phyloP scores from a whole-genome alignment of 805 yeast species.

The Dipodascus geniculatus region DNA sequence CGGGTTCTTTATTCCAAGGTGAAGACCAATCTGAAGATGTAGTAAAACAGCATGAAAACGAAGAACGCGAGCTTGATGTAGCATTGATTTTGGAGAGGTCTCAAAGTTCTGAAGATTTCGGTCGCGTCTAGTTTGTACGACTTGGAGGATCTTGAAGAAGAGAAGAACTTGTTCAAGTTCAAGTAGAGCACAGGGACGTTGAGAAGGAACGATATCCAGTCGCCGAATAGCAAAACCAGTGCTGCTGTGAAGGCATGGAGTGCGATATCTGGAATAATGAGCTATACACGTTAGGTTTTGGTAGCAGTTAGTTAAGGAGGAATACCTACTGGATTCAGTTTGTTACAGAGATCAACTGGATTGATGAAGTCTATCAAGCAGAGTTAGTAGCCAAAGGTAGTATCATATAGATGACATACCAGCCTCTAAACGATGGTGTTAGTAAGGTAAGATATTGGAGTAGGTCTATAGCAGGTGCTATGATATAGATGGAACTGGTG shows the following conservation, averaged over 20 bases:
- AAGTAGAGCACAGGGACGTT: slow-evolving; percentile 76
- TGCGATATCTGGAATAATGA: slow-evolving; percentile 82
- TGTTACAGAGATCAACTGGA: slow-evolving; percentile 92
- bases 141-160: slow-evolving; percentile 39
- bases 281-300: slow-evolving; percentile 14
- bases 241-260: slow-evolving; percentile 55
- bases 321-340: slow-evolving; percentile 47
- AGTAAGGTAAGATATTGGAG: no score
- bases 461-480: no score
- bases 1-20: background rate
- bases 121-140: slow-evolving; percentile 90
- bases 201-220: slow-evolving; percentile 80
- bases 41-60: slow-evolving; percentile 84
- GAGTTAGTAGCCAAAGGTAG: background rate
- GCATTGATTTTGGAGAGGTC: slow-evolving; percentile 85
- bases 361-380: slow-evolving; percentile 83
- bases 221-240: slow-evolving; percentile 72
- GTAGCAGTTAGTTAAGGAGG: background rate
- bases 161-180: slow-evolving; percentile 65
- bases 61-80: slow-evolving; percentile 87
- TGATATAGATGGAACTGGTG: no score
- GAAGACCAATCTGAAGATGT: slow-evolving; percentile 37
- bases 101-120: slow-evolving; percentile 88
- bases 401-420: background rate
- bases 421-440: background rate